Evolutionary conservation across 208 protist species (phyloP).

Genomic region (Leishmania turanica): DNA sequence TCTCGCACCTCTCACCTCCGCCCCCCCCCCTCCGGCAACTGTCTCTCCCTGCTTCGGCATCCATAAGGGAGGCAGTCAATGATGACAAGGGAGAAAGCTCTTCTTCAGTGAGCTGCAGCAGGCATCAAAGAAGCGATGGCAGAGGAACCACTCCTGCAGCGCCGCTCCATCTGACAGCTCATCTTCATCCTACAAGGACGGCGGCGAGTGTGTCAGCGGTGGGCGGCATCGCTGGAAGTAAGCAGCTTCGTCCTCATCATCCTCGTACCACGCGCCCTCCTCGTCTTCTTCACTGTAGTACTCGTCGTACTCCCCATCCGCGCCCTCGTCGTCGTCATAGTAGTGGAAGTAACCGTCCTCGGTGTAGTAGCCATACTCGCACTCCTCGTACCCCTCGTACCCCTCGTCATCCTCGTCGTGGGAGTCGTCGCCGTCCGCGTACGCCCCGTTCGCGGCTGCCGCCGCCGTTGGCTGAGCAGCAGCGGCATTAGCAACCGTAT

Average conservation of each 20-base stretch:
- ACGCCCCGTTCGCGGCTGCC: background rate
- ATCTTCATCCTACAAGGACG: conserved; percentile 31
- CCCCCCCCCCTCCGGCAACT: background rate
- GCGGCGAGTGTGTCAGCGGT: conserved; percentile 51
- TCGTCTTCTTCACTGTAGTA: conserved; percentile 15
- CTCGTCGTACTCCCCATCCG: conserved; percentile 24
- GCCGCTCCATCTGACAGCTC: background rate
- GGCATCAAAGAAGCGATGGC: background rate
- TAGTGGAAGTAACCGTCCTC: conserved; percentile 37
- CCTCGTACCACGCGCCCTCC: conserved; percentile 11
- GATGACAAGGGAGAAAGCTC: background rate
- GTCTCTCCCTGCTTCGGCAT: background rate
- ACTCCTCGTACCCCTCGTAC: conserved; percentile 43
- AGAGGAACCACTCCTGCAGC: background rate
- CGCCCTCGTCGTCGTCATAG: conserved; percentile 36
- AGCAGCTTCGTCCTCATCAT: conserved; percentile 20
- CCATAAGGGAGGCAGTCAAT: background rate
- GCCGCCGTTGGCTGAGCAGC: background rate
- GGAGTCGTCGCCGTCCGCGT: conserved; percentile 6
- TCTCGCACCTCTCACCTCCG: background rate
- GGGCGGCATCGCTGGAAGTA: conserved; percentile 36
- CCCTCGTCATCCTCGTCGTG: conserved; percentile 31
- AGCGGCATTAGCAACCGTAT: background rate
- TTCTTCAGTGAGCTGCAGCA: background rate
- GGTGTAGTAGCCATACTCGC: conserved; percentile 40